Percentiles rank a stretch among this genome's conserved stretches.
Conservation (phyloP, 352 stramenopile genomes). For the Elongisporangium senticosum region DNA sequence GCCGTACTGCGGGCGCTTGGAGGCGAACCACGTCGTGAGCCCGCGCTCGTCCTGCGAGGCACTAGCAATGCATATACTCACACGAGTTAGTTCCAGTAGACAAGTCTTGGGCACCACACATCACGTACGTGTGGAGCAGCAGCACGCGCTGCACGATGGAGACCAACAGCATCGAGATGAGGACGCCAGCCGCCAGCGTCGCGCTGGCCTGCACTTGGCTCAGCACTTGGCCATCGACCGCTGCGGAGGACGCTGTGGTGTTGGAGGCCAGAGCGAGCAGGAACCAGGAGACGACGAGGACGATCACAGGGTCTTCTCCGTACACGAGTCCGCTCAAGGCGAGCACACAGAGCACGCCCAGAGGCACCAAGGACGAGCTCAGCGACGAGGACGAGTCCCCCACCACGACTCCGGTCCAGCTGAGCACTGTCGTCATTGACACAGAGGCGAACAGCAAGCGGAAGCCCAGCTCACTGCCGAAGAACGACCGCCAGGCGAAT, state of each 20-base stretch:
- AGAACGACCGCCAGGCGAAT: slow-evolving; percentile 46
- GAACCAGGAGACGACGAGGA: slow-evolving; percentile 41
- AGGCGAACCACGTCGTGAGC: background rate
- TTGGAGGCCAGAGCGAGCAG: slow-evolving; percentile 46
- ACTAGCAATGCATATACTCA: slow-evolving; percentile 11
- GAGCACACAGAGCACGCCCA: slow-evolving; percentile 35
- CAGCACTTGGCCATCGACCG: slow-evolving; percentile 17
- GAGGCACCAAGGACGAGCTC: slow-evolving; percentile 34
- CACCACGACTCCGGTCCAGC: slow-evolving; percentile 21
- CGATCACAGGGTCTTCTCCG: slow-evolving; percentile 48
- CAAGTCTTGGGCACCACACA: background rate
- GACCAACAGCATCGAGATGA: slow-evolving; percentile 23
- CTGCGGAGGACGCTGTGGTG: slow-evolving; percentile 16
- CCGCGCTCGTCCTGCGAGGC: background rate
- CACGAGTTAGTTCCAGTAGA: slow-evolving; percentile 3
- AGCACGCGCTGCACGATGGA: slow-evolving; percentile 23
- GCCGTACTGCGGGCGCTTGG: background rate
- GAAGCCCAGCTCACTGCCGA: slow-evolving; percentile 57
- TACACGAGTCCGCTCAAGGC: slow-evolving; percentile 39
- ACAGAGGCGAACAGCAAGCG: slow-evolving; percentile 65
- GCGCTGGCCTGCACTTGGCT: slow-evolving; percentile 35
- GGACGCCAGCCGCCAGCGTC: slow-evolving; percentile 25
- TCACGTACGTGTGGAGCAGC: slow-evolving; percentile 19
- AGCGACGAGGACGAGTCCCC: slow-evolving; percentile 19
- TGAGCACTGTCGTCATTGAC: slow-evolving; percentile 41